Percentiles rank a stretch among this genome's conserved stretches.
These are phyloP conservation scores for Lichtheimia hyalospora DNA, from an alignment of 371 early-diverging fungal genomes.

Conservation along the genomic window DNA sequence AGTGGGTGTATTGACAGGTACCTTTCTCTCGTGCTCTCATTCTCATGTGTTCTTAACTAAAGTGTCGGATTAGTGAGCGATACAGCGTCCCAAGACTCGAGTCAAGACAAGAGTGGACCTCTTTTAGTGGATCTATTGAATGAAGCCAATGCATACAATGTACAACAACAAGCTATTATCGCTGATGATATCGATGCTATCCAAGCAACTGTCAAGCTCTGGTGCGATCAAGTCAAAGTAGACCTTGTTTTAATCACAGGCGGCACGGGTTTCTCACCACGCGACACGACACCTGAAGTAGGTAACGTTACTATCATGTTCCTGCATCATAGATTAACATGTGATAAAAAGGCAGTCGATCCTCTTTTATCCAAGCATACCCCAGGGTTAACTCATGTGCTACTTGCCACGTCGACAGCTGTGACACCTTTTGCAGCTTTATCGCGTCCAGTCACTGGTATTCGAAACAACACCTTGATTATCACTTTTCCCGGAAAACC, in stretches of 20 bases:
- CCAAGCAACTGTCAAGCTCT: slow-evolving; percentile 44
- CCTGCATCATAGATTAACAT: background rate
- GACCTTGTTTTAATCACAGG: slow-evolving; percentile 85
- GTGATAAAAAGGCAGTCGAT: slow-evolving; percentile 57
- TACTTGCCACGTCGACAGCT: slow-evolving; percentile 68
- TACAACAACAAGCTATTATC: slow-evolving; percentile 38
- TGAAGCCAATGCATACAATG: slow-evolving; percentile 32
- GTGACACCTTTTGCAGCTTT: slow-evolving; percentile 90
- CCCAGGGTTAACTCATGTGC: slow-evolving; percentile 74
- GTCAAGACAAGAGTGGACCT: slow-evolving; percentile 67
- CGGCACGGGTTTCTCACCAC: slow-evolving; percentile 90
- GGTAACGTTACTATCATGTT: background rate
- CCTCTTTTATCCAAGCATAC: slow-evolving; percentile 72
- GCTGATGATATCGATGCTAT: slow-evolving; percentile 59
- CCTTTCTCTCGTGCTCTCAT: background rate
- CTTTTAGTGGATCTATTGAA: slow-evolving; percentile 37
- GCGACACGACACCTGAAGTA: slow-evolving; percentile 90
- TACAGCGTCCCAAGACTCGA: slow-evolving; percentile 52
- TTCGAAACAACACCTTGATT: slow-evolving; percentile 66
- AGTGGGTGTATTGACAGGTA: slow-evolving; percentile 15
- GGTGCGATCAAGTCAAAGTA: slow-evolving; percentile 47
- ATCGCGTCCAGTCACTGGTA: slow-evolving; percentile 83
- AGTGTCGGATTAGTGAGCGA: slow-evolving; percentile 54
- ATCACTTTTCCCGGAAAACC: slow-evolving; percentile 88
- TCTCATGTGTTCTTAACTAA: background rate